Evolutionary conservation across 345 rosid species (phyloP).

Genomic region (Boechera retrofracta): DNA sequence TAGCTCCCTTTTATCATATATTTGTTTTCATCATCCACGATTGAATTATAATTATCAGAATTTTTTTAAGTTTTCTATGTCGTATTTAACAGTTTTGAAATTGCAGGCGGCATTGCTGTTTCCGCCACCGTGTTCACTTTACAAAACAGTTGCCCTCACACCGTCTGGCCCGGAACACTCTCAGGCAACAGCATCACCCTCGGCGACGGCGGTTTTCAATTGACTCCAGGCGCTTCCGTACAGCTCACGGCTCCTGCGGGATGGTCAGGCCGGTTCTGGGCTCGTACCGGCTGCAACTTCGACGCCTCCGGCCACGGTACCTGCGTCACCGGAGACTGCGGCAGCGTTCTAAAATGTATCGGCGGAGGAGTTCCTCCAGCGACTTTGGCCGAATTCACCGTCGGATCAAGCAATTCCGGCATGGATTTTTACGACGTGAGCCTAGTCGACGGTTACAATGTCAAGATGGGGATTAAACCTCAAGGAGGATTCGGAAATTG

Average conservation of each 20-base stretch:
- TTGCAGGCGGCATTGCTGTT: slow-evolving; percentile 36
- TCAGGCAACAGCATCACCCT: slow-evolving; percentile 65
- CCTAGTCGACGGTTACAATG: slow-evolving; percentile 91
- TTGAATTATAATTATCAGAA: too few relatives aligned
- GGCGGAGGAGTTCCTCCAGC: slow-evolving; percentile 86
- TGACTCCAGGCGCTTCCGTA: slow-evolving; percentile 58
- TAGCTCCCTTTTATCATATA: too few relatives aligned
- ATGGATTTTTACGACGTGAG: slow-evolving; percentile 92
- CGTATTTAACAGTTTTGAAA: not conserved
- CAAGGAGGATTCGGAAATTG: slow-evolving; percentile 74
- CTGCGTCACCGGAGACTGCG: slow-evolving; percentile 89
- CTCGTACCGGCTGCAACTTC: slow-evolving; percentile 78
- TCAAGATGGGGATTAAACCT: slow-evolving; percentile 65
- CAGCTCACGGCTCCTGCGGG: slow-evolving; percentile 64
- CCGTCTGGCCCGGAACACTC: slow-evolving; percentile 87
- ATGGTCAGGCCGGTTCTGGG: slow-evolving; percentile 98
- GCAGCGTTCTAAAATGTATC: slow-evolving; percentile 62
- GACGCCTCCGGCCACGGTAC: slow-evolving; percentile 65
- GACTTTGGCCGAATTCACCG: slow-evolving; percentile 75
- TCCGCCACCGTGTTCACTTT: slow-evolving; percentile 72
- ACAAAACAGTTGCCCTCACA: slow-evolving; percentile 67
- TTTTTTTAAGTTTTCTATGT: too few relatives aligned
- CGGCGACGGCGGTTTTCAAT: slow-evolving; percentile 76
- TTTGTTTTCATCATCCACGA: too few relatives aligned
- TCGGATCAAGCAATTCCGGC: slow-evolving; percentile 47